These are phyloP conservation scores for Phaeosphaeriaceae sp. DNA, from an alignment of 2,329 filamentous ascomycete species.

Conservation along the genomic window DNA sequence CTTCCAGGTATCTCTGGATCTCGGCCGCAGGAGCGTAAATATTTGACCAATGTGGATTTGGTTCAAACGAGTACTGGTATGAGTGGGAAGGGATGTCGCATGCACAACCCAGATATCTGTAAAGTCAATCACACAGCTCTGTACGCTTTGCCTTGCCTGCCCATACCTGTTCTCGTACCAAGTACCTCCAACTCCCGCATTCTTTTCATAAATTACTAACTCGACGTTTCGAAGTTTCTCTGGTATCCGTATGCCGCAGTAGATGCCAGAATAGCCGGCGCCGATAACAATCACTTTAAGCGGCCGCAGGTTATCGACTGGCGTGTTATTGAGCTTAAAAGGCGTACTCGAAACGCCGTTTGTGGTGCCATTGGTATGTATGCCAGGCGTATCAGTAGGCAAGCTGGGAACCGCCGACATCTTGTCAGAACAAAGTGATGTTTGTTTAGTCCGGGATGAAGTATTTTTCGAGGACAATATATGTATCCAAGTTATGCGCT, in stretches of 20 bases:
- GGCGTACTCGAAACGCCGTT: constrained; percentile 14
- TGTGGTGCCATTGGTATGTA: constrained; percentile 14
- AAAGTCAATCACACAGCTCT: background rate
- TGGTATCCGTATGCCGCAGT: constrained; percentile 53
- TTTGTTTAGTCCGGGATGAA: background rate
- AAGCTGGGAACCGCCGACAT: constrained; percentile 44
- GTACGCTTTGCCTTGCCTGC: background rate
- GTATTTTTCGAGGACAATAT: background rate
- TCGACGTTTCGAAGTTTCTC: constrained; percentile 50
- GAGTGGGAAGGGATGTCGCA: constrained; percentile 53
- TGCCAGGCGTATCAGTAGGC: constrained; percentile 25
- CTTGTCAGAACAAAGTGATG: constrained; percentile 1
- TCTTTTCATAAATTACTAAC: constrained; percentile 54
- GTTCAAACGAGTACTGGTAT: constrained; percentile 54
- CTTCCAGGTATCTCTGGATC: constrained; percentile 48
- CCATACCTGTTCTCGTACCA: constrained; percentile 48
- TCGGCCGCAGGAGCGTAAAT: constrained; percentile 50
- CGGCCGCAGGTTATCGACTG: constrained; percentile 52
- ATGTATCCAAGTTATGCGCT: constrained; percentile 1
- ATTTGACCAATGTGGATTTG: constrained; percentile 50
- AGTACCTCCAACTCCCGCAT: constrained; percentile 49
- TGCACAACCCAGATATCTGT: constrained; percentile 52
- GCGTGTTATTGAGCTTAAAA: constrained; percentile 46
- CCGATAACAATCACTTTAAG: constrained; percentile 55
- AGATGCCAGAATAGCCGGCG: constrained; percentile 54